Percentiles rank a stretch among this genome's conserved stretches.
These are phyloP conservation scores for Ambispora gerdemannii DNA, from an alignment of 192 early-diverging fungal species.

Conservation along the genomic window DNA sequence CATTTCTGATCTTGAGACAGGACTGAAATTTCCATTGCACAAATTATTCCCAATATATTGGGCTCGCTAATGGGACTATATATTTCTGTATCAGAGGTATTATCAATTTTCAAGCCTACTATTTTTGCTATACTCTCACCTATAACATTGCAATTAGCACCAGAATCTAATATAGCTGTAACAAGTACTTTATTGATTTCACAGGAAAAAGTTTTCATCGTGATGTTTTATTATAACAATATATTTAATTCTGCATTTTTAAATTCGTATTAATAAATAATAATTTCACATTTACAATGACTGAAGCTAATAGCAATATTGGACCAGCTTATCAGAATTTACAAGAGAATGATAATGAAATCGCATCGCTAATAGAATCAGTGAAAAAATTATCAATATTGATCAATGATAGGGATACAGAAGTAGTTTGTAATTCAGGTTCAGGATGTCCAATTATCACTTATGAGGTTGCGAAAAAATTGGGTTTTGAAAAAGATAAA, in stretches of 20 bases:
- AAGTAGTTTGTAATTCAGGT: slow-evolving; percentile 6
- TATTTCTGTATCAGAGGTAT: background rate
- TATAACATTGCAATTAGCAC: slow-evolving; percentile 17
- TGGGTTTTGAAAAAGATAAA: slow-evolving; percentile 18
- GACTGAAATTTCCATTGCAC: background rate
- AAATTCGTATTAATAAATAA: slow-evolving; percentile 22
- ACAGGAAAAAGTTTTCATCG: slow-evolving; percentile 18
- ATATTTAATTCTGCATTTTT: slow-evolving; percentile 23
- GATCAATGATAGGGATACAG: slow-evolving; percentile 2
- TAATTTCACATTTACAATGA: slow-evolving; percentile 12
- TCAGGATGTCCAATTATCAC: slow-evolving; percentile 21
- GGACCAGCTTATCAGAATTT: too few relatives aligned
- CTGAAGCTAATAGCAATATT: slow-evolving; percentile 8
- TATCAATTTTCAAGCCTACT: background rate
- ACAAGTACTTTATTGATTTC: slow-evolving; percentile 14
- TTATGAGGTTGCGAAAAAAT: slow-evolving; percentile 14
- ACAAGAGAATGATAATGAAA: too few relatives aligned
- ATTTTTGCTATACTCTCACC: slow-evolving; percentile 2
- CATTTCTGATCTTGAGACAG: slow-evolving; percentile 1
- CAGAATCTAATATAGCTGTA: slow-evolving; percentile 4
- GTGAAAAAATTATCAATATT: slow-evolving; percentile 2
- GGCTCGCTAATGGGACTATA: slow-evolving; percentile 2
- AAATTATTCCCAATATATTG: slow-evolving; percentile 10
- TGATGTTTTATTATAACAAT: slow-evolving; percentile 21
- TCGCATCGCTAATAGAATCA: too few relatives aligned